Evolutionary conservation across 208 protist genomes (phyloP).

Genomic region (Trypanosoma boissoni): DNA sequence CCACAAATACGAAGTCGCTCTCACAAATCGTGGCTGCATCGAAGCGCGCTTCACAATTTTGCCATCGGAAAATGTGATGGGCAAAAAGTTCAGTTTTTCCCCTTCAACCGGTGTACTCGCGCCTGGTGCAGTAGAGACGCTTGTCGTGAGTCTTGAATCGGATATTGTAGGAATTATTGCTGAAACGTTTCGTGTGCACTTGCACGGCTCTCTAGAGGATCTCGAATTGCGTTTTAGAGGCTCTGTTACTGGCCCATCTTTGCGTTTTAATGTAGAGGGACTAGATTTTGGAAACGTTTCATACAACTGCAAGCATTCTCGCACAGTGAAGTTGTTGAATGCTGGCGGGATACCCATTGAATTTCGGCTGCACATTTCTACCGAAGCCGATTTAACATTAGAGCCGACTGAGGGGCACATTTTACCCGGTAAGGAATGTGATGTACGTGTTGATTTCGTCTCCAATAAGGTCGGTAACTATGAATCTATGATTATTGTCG

Average conservation of each 20-base stretch:
- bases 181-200: slow-evolving; percentile 86
- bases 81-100: slow-evolving; percentile 80
- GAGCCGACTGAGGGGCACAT: slow-evolving; percentile 69
- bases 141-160: slow-evolving; percentile 79
- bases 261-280: slow-evolving; percentile 89
- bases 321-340: slow-evolving; percentile 84
- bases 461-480: slow-evolving; percentile 80
- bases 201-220: slow-evolving; percentile 79
- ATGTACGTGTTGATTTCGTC: slow-evolving; percentile 76
- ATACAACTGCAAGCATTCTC: slow-evolving; percentile 86
- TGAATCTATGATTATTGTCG: slow-evolving; percentile 83
- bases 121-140: slow-evolving; percentile 51
- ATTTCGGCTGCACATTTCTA: slow-evolving; percentile 78
- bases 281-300: slow-evolving; percentile 94
- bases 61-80: slow-evolving; percentile 51
- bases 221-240: slow-evolving; percentile 85
- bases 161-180: slow-evolving; percentile 88
- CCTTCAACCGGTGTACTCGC: slow-evolving; percentile 72
- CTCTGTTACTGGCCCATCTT: slow-evolving; percentile 91
- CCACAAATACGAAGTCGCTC: slow-evolving; percentile 88
- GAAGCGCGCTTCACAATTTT: slow-evolving; percentile 86
- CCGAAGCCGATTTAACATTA: slow-evolving; percentile 74
- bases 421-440: slow-evolving; percentile 44
- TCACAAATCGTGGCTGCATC: slow-evolving; percentile 92
- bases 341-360: slow-evolving; percentile 94